phyloP scores from a whole-genome alignment of 129 eudicot species.

The Helichrysum umbraculigerum region DNA sequence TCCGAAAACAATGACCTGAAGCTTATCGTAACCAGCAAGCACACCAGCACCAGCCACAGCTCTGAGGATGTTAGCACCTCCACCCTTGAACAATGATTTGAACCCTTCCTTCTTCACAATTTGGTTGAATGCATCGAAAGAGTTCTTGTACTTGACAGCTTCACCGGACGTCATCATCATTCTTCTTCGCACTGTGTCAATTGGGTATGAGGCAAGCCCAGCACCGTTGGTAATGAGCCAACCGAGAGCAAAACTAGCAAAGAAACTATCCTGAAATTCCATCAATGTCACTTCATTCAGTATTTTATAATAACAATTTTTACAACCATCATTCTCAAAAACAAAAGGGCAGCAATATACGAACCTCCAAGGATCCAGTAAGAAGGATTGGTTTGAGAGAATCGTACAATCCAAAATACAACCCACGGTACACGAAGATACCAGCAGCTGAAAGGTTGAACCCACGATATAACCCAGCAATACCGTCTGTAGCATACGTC shows the following conservation, averaged over 20 bases:
- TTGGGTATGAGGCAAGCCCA: slow-evolving; percentile 3
- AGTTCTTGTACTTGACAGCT: slow-evolving; percentile 7
- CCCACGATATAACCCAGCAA: neutral
- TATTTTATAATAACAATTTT: too few relatives aligned
- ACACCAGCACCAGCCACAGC: slow-evolving; percentile 2
- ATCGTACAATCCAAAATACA: neutral
- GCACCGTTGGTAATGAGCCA: slow-evolving; percentile 4
- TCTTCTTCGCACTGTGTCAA: neutral
- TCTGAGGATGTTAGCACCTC: neutral
- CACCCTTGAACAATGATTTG: neutral
- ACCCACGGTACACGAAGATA: slow-evolving; percentile 5
- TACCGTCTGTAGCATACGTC: neutral
- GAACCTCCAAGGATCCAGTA: neutral
- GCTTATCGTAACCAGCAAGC: neutral
- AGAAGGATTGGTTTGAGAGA: neutral
- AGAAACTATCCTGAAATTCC: neutral
- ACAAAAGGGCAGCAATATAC: neutral
- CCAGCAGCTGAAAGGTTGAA: neutral
- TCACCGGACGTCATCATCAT: slow-evolving; percentile 7
- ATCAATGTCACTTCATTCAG: neutral
- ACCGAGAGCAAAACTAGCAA: neutral
- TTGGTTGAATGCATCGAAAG: neutral
- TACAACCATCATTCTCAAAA: neutral
- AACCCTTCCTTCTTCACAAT: neutral
- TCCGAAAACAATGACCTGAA: neutral